Percentiles rank a stretch among this genome's conserved stretches.
phyloP scores from a whole-genome alignment of 768 basidiomycete genomes.

The Russula sp. region DNA sequence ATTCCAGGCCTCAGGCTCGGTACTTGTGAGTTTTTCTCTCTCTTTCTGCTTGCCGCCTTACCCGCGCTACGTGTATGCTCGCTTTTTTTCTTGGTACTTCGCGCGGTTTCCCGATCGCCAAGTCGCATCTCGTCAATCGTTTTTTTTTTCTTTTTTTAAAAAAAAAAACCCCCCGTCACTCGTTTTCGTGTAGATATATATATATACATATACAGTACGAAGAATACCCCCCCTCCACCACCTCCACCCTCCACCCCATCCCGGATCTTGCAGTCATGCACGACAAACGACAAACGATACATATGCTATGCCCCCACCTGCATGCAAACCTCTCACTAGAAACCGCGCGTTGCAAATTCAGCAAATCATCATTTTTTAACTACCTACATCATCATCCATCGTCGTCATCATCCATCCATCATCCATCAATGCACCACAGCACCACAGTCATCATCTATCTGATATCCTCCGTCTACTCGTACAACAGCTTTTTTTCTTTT shows the following conservation, averaged over 20 bases:
- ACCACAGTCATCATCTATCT: not conserved
- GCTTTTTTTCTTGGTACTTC: not conserved
- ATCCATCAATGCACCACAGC: not conserved
- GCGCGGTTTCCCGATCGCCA: not conserved
- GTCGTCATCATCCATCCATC: not conserved
- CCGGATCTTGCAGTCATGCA: not conserved
- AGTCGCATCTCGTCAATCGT: not conserved
- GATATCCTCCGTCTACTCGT: constrained; percentile 5
- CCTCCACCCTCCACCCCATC: not conserved
- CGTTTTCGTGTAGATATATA: not conserved
- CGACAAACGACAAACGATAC: constrained; percentile 1
- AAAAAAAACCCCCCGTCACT: not conserved
- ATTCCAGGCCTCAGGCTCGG: not conserved
- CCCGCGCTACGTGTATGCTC: not conserved
- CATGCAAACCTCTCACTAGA: not conserved
- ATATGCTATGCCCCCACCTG: not conserved
- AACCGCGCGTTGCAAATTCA: not conserved
- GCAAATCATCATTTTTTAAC: not conserved
- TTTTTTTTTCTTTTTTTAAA: no score
- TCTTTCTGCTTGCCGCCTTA: not conserved
- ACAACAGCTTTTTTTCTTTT: constrained; percentile 3
- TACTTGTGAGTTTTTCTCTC: constrained; percentile 1
- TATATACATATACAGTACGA: constrained; percentile 1
- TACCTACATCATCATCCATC: not conserved
- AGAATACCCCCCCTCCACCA: not conserved